Percentiles rank a stretch among this genome's conserved stretches.
These are phyloP conservation scores for Sporothrix euskadiensis DNA, from an alignment of 2,329 filamentous ascomycete genomes.

Conservation along the genomic window DNA sequence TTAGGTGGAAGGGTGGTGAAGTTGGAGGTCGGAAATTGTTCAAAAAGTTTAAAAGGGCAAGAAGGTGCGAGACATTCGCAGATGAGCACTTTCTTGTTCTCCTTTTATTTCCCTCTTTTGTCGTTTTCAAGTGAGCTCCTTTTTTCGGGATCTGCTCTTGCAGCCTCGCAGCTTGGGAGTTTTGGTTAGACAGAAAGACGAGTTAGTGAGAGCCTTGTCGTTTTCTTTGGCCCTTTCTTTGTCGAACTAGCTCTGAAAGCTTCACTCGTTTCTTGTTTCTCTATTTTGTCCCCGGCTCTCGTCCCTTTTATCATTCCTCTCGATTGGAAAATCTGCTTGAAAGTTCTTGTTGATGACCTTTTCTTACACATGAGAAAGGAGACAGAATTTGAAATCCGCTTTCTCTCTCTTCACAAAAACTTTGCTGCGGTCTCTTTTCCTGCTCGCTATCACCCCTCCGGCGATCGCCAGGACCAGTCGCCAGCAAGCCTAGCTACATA, in stretches of 20 bases:
- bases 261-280: background rate
- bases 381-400: background rate
- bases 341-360: background rate
- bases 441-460: background rate
- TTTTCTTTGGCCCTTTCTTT: background rate
- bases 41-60: background rate
- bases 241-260: background rate
- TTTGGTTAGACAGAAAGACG: background rate
- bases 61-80: background rate
- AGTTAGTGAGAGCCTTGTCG: conserved; percentile 13
- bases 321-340: background rate
- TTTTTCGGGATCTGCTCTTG: background rate
- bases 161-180: background rate
- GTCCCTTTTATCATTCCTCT: background rate
- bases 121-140: background rate
- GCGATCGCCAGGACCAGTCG: conserved; percentile 11
- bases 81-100: too few species aligned
- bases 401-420: background rate
- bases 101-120: background rate
- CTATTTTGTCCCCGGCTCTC: too few species aligned
- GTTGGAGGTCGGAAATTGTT: background rate
- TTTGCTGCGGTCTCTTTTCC: background rate
- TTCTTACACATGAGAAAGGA: background rate
- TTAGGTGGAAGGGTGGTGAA: background rate
- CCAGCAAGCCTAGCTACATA: background rate